Conservation (phyloP, 192 early-diverging fungal genomes). For the Coemansia sp. region DNA sequence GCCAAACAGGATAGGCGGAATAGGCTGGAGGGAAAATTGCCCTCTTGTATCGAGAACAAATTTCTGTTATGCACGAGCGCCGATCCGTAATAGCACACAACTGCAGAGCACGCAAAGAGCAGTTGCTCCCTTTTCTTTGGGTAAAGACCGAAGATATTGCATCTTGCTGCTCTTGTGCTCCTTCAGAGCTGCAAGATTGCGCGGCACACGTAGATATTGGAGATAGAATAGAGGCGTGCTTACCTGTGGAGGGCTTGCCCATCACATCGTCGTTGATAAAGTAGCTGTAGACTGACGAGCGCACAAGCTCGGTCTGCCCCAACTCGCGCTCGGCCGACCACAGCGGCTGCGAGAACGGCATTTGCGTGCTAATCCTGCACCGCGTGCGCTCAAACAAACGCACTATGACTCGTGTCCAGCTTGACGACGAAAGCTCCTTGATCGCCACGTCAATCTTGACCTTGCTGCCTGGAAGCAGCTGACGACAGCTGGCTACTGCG, state of each 20-base stretch:
- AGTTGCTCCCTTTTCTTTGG: background rate
- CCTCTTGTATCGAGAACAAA: constrained; percentile 1
- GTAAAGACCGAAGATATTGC: background rate
- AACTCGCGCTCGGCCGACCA: constrained; percentile 47
- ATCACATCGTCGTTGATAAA: constrained; percentile 38
- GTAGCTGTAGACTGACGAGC: constrained; percentile 52
- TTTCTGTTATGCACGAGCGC: constrained; percentile 14
- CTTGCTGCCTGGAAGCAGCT: constrained; percentile 38
- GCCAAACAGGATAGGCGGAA: background rate
- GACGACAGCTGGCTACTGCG: constrained; percentile 18
- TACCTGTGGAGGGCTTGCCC: constrained; percentile 24
- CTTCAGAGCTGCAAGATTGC: background rate
- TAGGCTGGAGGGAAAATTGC: background rate
- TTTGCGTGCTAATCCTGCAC: constrained; percentile 25
- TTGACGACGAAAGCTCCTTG: constrained; percentile 44
- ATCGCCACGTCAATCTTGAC: constrained; percentile 40
- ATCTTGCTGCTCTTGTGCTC: background rate
- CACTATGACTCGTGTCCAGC: constrained; percentile 39
- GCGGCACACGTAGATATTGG: background rate
- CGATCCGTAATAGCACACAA: constrained; percentile 14
- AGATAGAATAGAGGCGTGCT: background rate
- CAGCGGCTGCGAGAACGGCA: constrained; percentile 27
- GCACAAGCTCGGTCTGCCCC: constrained; percentile 27
- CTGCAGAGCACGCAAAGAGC: constrained; percentile 6
- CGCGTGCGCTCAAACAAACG: constrained; percentile 44